Evolutionary conservation across 2,329 filamentous ascomycete species (phyloP), one percentile per base, ranked within the genome.

Genomic region (Fusarium napiforme): DNA sequence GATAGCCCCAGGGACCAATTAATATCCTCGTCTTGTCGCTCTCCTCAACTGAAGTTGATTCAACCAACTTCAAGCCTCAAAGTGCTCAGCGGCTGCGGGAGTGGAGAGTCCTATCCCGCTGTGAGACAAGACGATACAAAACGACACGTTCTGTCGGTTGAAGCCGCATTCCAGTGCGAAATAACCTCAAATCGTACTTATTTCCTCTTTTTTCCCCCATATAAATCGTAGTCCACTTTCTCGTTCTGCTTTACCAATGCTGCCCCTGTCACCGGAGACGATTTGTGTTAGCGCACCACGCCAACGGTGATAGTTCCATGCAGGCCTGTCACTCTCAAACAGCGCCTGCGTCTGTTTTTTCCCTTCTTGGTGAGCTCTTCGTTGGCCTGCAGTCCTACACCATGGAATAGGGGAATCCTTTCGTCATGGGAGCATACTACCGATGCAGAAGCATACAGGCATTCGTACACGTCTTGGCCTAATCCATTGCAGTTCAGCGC

Each of bases 241-340:
- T 36, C 32, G 36, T 26, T n/a, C 18, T 26, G n/a, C 28, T 32
- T 32, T 40, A 9, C 58, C 58, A 47, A 42, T 62, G 10, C n/a
- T 18, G 55, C 56, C 58, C 60, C 40, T 53, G 64, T 57, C 71
- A 62, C 71, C 59, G 67, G 46, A 45, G 39, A 47, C 59, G 37
- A 64, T 49, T 60, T 46, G 28, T 56, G 23, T 57, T 73, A 73
- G 71, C 71, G 71, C 52, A 55, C 23, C 45, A 28, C 67, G 39
- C 70, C 69, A 72, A 56, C 34, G 32, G 23, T 59, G 46, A 74
- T 73, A 61, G 71, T 61, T 52, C 52, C 67, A 74, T 68, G 61
- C 37, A 64, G 57, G 57, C 61, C 32, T 63, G 58, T 71, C 66
- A 67, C 56, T 59, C 57, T 43, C 55, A 71, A 73, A 55, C 47